Conservation (phyloP, 140 eudicot species). For the Oenanthe javanica region DNA sequence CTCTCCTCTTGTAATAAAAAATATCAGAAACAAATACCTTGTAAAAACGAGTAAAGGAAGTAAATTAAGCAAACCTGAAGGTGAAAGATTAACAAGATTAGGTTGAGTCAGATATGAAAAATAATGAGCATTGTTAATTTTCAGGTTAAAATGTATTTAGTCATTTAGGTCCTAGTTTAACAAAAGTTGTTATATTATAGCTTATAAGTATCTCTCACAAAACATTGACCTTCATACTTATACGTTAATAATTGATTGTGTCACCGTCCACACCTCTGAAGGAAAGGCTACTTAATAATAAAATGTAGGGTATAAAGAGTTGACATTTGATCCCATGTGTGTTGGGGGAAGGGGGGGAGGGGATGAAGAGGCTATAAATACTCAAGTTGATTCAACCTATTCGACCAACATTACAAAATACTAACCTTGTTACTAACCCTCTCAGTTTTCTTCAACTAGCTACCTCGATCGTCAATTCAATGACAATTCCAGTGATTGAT, state of each 20-base stretch:
- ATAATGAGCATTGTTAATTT: not conserved
- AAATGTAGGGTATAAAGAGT: constrained; percentile 11
- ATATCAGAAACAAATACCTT: not conserved
- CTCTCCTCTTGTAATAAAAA: not conserved
- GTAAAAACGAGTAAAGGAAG: not conserved
- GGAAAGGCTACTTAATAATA: constrained; percentile 7
- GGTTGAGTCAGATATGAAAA: not conserved
- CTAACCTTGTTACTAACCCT: constrained; percentile 7
- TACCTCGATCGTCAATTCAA: constrained; percentile 3
- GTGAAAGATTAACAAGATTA: not conserved
- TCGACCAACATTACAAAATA: constrained; percentile 12
- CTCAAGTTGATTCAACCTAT: constrained; percentile 5
- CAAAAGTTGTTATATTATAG: not conserved
- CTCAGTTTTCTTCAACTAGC: constrained; percentile 1
- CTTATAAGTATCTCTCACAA: not conserved
- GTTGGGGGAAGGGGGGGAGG: constrained; percentile 1
- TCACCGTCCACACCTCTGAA: constrained; percentile 19
- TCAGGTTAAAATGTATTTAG: not conserved
- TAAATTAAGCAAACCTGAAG: not conserved
- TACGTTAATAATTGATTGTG: not conserved
- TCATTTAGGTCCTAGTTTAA: not conserved
- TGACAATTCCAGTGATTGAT: constrained; percentile 93
- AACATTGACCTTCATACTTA: constrained; percentile 16
- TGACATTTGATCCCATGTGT: constrained; percentile 23
- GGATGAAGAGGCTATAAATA: constrained; percentile 27